Base-by-base conservation (phyloP, 1,284 basidiomycete species). In the Cryptococcus sp. region DNA sequence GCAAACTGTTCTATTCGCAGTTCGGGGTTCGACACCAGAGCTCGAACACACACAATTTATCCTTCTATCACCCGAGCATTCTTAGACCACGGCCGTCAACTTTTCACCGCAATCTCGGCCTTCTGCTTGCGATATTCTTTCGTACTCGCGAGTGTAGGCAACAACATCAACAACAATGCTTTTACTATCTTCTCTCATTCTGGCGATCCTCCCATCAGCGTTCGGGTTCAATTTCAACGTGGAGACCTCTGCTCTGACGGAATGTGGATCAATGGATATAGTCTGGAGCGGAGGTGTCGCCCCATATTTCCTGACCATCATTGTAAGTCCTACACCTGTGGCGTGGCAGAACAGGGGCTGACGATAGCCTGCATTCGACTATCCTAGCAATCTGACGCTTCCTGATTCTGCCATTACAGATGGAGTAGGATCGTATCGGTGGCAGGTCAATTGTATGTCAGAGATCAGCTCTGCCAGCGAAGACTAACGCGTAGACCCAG, bases 401-500 rank as follows among this genome's bases (percentile, higher is more conserved):
- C 68, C 68, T 5, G 52, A 57, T 45, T 51, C 56, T 1, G 59
- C 60, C 1, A 65, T 59, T 47, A 53, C 48, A 16, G 18, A 45
- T 3, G 56, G 50, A 13, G 57, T 50, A 22, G 63, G 66, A 2
- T 55, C 50, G 13, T 63, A 62, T 41, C 46, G 48, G 19, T 66
- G 61, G 62, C 61, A 59, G 1, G 59, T 69, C 5, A 65, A 69
- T 40, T 73, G 70, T 70, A 40, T 45, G 67, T 55, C 28, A 18
- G 18, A 46, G 32, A 25, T 43, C 25, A 14, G 16, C 42, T 22
- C 16, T 4, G 1, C 28, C 14, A 18, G 11, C 13, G 11, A 23
- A 36, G n/a, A 22, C 4, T 16, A 19, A 21, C 4, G 44, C 36
- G 24, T 22, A 72, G 70, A 69, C 47, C 64, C 67, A 0, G 45